Evolutionary conservation across 2,329 filamentous ascomycete genomes (phyloP).

Genomic region (Drechslerella stenobrocha): DNA sequence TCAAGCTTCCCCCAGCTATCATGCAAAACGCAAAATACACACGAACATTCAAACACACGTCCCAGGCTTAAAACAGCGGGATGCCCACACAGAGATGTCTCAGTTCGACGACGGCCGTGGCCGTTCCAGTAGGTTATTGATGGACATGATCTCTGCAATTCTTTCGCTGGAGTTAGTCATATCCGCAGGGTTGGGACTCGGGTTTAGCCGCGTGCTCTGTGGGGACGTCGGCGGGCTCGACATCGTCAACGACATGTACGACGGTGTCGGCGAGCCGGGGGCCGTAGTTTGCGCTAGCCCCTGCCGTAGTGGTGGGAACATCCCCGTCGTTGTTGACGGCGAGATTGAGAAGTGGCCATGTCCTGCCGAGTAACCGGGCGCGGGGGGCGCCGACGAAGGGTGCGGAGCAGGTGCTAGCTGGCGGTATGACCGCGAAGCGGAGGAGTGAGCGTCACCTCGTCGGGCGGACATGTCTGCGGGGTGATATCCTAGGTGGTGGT

Average conservation of each 20-base stretch:
- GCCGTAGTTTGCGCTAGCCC: slow-evolving; percentile 8
- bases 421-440: slow-evolving; percentile 30
- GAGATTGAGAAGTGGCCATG: slow-evolving; percentile 22
- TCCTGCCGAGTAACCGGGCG: slow-evolving; percentile 13
- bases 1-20: no score
- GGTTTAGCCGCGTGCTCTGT: slow-evolving; percentile 19
- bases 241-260: slow-evolving; percentile 46
- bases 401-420: slow-evolving; percentile 39
- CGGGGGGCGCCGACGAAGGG: slow-evolving; percentile 12
- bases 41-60: no score
- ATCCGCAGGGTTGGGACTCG: not conserved
- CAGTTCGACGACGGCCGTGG: slow-evolving; percentile 42
- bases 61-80: no score
- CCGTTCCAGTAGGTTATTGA: slow-evolving; percentile 40
- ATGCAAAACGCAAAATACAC: no score
- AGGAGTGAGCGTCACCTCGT: slow-evolving; percentile 11
- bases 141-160: slow-evolving; percentile 46
- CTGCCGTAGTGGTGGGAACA: slow-evolving; percentile 22
- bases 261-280: slow-evolving; percentile 36
- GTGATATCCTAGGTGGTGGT: slow-evolving; percentile 30
- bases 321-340: slow-evolving; percentile 7
- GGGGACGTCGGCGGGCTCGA: slow-evolving; percentile 36
- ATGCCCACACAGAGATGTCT: no score
- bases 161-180: slow-evolving; percentile 14
- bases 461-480: slow-evolving; percentile 25